Evolutionary conservation across 495 filamentous ascomycete genomes (phyloP), one percentile per base, ranked within the genome.

Genomic region (Echria macrotheca): DNA sequence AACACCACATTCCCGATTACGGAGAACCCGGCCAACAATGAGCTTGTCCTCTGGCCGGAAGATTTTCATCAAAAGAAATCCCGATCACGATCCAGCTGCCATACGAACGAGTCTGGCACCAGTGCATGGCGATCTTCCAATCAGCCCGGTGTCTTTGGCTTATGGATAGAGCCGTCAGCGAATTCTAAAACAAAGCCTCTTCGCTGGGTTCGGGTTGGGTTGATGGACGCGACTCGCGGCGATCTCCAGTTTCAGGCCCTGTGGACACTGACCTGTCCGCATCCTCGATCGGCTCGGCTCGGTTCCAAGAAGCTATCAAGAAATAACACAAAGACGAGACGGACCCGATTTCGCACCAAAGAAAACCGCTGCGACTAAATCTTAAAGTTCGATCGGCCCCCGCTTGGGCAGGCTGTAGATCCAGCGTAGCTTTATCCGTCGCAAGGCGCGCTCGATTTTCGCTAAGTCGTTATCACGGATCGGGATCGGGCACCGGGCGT

Each of bases 201-300:
- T 35, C 35, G 46, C 33, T 48, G 46, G 46, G 46, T 48, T 48
- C 46, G 46, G 46, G 46, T 48, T 48, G 46, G 42, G 32, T 48
- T 39, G 45, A 39, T 38, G 32, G 21, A 29, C 46, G 35, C 46
- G 46, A 48, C 23, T 38, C 21, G 40, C 18, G 10, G 15, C 22
- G 46, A 48, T 48, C 44, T 47, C 46, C 33, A 38, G 46, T 48
- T 48, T 48, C 46, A 40, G 32, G 35, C 35, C 19, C 33, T 24
- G 35, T 28, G 22, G 21, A 29, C 15, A 19, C 42, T 28, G 26
- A 5, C 21, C 26, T 44, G 24, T 41, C 17, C 18, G 38, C 38
- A 21, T 46, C 29, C 23, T 10, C 11, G 44, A 14, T 32, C 40
- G 29, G 26, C 41, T 31, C 24, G 41, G 41, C 24, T 44, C 41